Evolutionary conservation across 306 rosid species (phyloP).

Genomic region (Acmispon strigosus): DNA sequence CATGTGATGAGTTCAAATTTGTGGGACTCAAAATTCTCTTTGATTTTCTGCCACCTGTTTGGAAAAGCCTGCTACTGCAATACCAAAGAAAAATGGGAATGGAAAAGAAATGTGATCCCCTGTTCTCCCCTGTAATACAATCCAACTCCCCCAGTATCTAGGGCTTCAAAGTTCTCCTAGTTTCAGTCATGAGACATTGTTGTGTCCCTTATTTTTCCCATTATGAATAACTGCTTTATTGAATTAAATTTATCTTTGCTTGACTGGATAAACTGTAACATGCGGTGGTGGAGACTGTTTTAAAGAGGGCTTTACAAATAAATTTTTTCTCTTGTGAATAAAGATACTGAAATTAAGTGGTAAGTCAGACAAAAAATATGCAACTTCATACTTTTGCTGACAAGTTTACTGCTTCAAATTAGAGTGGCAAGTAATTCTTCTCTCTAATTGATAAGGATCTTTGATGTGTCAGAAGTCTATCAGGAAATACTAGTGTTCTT

Average conservation of each 20-base stretch:
- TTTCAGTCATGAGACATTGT: not conserved
- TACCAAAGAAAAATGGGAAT: not conserved
- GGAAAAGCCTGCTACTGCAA: not conserved
- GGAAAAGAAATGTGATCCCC: not conserved
- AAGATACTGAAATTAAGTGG: not conserved
- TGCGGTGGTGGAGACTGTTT: not conserved
- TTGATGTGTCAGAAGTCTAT: not conserved
- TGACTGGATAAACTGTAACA: not conserved
- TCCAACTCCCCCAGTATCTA: not conserved
- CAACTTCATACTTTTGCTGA: not conserved
- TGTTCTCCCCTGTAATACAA: not conserved
- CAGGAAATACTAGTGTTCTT: not conserved
- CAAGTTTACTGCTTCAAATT: not conserved
- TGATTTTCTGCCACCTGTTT: not conserved
- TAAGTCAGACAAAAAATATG: not conserved
- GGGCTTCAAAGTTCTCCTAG: not conserved
- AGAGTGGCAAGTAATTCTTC: not conserved
- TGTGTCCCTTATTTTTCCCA: not conserved
- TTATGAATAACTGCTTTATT: not conserved
- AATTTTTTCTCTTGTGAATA: not conserved
- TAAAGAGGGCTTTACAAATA: not conserved
- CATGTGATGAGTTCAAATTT: not conserved
- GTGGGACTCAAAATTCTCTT: not conserved
- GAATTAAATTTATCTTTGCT: not conserved
- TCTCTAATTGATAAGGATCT: not conserved